Base-by-base conservation (phyloP, 352 stramenopile species). In the Phytophthora pisi region DNA sequence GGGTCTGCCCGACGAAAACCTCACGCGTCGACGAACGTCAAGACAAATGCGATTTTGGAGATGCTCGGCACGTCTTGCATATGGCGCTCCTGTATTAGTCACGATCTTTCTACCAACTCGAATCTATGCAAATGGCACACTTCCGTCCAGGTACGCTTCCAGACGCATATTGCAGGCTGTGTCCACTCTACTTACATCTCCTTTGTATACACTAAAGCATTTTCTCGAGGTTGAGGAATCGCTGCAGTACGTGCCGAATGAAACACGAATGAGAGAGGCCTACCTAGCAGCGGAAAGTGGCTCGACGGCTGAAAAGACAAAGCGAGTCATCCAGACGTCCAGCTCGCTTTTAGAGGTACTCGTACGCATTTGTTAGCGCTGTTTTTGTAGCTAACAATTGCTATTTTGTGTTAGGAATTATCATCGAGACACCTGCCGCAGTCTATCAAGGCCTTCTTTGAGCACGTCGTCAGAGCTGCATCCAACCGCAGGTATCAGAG, bases 391-490 rank as follows among this genome's bases (percentile, higher is more conserved):
- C 30, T 56, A 31, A 47, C 36, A 43, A 16, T 11, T 52, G 26
- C 26, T 23, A 30, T 50, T 28, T 16, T 18, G 5, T 26, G 46
- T 0, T 57, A 84, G 76, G 76, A 84, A 26, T 38, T 84, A 26
- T 59, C 57, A 11, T 80, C 76, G n/a, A 68, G 68, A 3, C 73
- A 80, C n/a, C 61, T 84, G 6, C 24, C 24, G 10, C 51, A 70
- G 10, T 82, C 76, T n/a, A 72, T 84, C 30, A 52, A 65, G 2
- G 53, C 66, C 15, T 84, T 84, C 57, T 82, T 68, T 58, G 66
- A 78, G 13, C 74, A 84, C 34, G 46, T 82, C 26, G 23, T 47
- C 16, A 38, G 18, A 61, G 26, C 56, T 49, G 34, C 56, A 46
- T 81, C 75, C 10, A 78, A 78, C 23, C 59, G 49, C 3, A 34